Percentiles rank a stretch among this genome's conserved stretches.
These are phyloP conservation scores for Plasmodium billcollinsi DNA, from an alignment of 169 alveolate species.

Conservation along the genomic window DNA sequence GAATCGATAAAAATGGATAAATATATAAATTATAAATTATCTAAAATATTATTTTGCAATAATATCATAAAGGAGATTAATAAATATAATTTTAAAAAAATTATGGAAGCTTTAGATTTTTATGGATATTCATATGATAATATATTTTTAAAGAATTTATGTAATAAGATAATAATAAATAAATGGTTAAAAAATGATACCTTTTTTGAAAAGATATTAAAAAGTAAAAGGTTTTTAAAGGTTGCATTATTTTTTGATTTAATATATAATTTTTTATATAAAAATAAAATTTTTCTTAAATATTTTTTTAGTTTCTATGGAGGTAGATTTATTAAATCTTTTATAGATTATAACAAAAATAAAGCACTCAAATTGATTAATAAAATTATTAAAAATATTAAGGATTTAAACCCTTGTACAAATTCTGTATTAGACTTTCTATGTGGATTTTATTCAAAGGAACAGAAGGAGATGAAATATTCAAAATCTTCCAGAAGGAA, in stretches of 20 bases:
- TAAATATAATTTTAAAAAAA: constrained; percentile 33
- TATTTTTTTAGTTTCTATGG: constrained; percentile 54
- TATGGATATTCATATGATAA: constrained; percentile 53
- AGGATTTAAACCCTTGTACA: constrained; percentile 32
- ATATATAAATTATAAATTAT: constrained; percentile 29
- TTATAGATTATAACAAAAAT: constrained; percentile 28
- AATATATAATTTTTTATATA: constrained; percentile 41
- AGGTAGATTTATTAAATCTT: constrained; percentile 24
- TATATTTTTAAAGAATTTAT: constrained; percentile 59
- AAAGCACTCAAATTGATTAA: constrained; percentile 57
- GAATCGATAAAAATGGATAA: constrained; percentile 12
- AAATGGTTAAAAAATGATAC: constrained; percentile 28
- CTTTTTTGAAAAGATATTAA: constrained; percentile 37
- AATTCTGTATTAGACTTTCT: constrained; percentile 38
- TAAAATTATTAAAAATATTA: constrained; percentile 25
- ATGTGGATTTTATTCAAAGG: constrained; percentile 27
- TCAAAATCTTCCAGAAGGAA: neutral
- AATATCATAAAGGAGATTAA: constrained; percentile 34
- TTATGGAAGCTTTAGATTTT: constrained; percentile 57
- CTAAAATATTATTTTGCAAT: constrained; percentile 38
- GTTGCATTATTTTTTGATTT: constrained; percentile 43
- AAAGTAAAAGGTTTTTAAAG: constrained; percentile 9
- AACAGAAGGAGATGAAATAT: neutral
- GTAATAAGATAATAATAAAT: constrained; percentile 52
- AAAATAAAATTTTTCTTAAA: constrained; percentile 12